Conservation (phyloP, 2,329 filamentous ascomycete species). For the Xylariomycetidae sp. region DNA sequence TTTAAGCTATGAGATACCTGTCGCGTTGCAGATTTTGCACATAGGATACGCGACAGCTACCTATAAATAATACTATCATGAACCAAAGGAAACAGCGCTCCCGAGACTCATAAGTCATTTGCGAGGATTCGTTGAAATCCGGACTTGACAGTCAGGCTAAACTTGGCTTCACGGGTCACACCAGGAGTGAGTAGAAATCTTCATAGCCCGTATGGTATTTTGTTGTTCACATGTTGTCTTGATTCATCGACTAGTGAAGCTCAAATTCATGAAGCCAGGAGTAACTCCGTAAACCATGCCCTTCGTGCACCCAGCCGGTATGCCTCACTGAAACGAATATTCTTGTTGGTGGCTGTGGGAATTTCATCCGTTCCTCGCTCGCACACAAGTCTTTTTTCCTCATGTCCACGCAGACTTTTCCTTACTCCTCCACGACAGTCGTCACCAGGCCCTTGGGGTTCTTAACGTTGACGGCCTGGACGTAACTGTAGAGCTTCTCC, state of each 20-base stretch:
- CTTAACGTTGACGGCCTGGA: slow-evolving; percentile 99
- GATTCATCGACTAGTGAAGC: slow-evolving; percentile 38
- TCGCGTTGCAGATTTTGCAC: slow-evolving; percentile 12
- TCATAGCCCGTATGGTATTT: too few species aligned
- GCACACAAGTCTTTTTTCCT: too few species aligned
- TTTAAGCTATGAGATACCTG: too few species aligned
- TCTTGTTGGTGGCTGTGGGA: too few species aligned
- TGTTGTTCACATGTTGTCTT: slow-evolving; percentile 30
- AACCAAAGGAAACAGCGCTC: too few species aligned
- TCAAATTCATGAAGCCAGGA: slow-evolving; percentile 37
- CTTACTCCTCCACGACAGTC: slow-evolving; percentile 74
- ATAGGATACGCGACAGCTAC: slow-evolving; percentile 8
- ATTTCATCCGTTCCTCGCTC: too few species aligned
- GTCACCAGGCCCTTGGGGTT: slow-evolving; percentile 97
- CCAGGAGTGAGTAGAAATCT: too few species aligned
- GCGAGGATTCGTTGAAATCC: too few species aligned
- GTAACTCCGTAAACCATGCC: slow-evolving; percentile 42
- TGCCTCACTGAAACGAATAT: slow-evolving; percentile 15
- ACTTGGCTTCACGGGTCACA: too few species aligned
- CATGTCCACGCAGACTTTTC: slow-evolving; percentile 12
- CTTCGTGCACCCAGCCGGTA: slow-evolving; percentile 34
- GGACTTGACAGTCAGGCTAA: too few species aligned
- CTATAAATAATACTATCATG: slow-evolving; percentile 12
- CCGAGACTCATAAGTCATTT: too few species aligned
- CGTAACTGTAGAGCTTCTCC: slow-evolving; percentile 99